Evolutionary conservation across 768 basidiomycete species (phyloP), one percentile per base, ranked within the genome.

Genomic region (Suillus bovinus): DNA sequence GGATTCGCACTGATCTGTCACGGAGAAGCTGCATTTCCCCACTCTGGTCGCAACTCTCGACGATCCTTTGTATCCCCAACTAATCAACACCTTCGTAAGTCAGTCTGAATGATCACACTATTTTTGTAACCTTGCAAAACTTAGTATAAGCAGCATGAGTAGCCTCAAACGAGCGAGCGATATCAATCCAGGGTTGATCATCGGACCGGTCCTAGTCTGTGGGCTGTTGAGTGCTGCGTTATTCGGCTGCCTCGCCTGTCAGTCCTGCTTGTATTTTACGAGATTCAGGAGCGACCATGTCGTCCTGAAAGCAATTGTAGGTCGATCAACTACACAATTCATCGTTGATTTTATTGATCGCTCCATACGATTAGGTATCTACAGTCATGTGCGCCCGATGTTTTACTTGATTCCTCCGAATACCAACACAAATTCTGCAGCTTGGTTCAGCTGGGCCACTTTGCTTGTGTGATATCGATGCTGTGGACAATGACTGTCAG

Each of bases 191-290:
- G 22, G 22, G 14, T 7, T 54, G 8, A 38, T 61, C 46, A 34
- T 64, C 14, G 67, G 63, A 14, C 64, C 67, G 4, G 27, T 65
- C 31, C 63, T 64, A 42, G 58, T 67, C 22, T 59, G 67, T 22
- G 59, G 58, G 20, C 27, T 67, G 11, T 44, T 64, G 16, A 60
- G 56, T 2, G 41, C 58, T 5, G 46, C 59, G 14, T 58, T 68
- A 27, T 66, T 68, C 29, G 67, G 66, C 9, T 55, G 67, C 36
- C 39, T 61, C 17, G 59, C 53, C 11, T 44, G 55, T n/a, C 67
- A 68, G 59, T 29, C 55, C 14, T 64, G 65, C 54, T 29, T 56
- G 14, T 68, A 68, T 58, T 63, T 63, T 52, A 39, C 59, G 17
- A 62, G 22, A 16, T 68, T 64, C 61, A 22, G 34, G 6, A 22